Evolutionary conservation across 805 yeast genomes (phyloP).

Genomic region (Candida adriatica): DNA sequence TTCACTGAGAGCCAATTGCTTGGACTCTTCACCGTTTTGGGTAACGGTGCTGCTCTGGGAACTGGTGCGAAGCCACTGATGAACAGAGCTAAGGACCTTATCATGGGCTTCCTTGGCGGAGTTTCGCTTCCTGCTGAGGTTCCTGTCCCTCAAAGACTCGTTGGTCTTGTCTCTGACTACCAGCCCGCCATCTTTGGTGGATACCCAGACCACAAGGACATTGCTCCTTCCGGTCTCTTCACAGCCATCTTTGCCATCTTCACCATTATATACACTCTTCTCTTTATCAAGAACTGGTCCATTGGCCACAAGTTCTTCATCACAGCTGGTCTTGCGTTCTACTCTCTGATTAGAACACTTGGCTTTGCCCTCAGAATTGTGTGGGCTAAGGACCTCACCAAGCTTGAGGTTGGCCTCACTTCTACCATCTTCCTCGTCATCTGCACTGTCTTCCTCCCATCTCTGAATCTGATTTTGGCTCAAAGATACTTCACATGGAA

Average conservation of each 20-base stretch:
- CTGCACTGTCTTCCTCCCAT: conserved; percentile 51
- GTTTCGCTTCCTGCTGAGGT: neutral
- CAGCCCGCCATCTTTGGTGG: conserved; percentile 57
- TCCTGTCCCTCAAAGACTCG: conserved; percentile 11
- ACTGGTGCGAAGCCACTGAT: conserved; percentile 21
- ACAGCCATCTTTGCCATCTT: conserved; percentile 45
- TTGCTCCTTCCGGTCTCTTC: conserved; percentile 56
- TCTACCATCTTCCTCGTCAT: conserved; percentile 50
- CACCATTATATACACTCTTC: conserved; percentile 34
- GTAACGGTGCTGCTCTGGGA: conserved; percentile 23
- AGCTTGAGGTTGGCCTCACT: conserved; percentile 44
- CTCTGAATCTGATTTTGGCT: conserved; percentile 58
- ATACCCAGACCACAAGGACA: conserved; percentile 46
- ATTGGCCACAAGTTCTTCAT: conserved; percentile 57
- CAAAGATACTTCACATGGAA: conserved; percentile 74
- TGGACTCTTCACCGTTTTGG: conserved; percentile 19
- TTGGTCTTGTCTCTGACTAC: conserved; percentile 14
- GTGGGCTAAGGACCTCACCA: conserved; percentile 48
- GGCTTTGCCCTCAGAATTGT: conserved; percentile 54
- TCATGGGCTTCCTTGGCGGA: conserved; percentile 19
- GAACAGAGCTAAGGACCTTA: conserved; percentile 11
- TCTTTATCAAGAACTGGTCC: conserved; percentile 41
- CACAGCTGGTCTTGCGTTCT: conserved; percentile 46
- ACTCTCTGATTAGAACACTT: conserved; percentile 44
- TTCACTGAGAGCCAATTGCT: conserved; percentile 20